Evolutionary conservation across 176 grass and related monocot species (phyloP).

Genomic region (Coix lacrymajobi): DNA sequence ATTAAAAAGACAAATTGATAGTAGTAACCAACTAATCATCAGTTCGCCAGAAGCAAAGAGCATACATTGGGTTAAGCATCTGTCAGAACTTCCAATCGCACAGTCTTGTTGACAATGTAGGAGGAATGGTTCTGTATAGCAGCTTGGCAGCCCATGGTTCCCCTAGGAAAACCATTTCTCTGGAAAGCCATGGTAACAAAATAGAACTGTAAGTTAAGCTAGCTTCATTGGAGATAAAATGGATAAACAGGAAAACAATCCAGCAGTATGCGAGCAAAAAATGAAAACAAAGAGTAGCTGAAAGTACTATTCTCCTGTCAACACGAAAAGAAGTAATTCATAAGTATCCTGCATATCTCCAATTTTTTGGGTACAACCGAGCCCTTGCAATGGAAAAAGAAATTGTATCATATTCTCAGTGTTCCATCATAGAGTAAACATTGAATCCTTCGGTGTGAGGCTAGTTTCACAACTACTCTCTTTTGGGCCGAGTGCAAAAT

Average conservation of each 20-base stretch:
- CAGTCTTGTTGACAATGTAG: constrained; percentile 70
- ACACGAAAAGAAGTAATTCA: not conserved
- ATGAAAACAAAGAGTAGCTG: not conserved
- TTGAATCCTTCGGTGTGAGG: not conserved
- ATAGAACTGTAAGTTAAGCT: not conserved
- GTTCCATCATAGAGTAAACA: not conserved
- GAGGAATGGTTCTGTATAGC: constrained; percentile 43
- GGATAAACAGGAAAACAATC: not conserved
- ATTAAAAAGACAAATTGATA: constrained; percentile 6
- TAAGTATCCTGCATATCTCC: not conserved
- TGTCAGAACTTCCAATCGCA: constrained; percentile 59
- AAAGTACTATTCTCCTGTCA: not conserved
- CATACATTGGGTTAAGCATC: constrained; percentile 65
- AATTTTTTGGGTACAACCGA: not conserved
- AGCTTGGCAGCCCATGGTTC: constrained; percentile 52
- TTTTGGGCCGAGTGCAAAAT: not conserved
- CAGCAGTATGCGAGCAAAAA: not conserved
- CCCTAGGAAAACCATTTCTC: constrained; percentile 60
- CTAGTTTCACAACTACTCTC: not conserved
- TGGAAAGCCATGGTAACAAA: constrained; percentile 19
- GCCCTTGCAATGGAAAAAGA: not conserved
- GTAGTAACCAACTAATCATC: not conserved
- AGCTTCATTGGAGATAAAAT: not conserved
- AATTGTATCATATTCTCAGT: not conserved
- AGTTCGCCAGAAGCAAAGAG: not conserved